phyloP scores from a whole-genome alignment of 768 basidiomycete species.

The Nidularia sp. region DNA sequence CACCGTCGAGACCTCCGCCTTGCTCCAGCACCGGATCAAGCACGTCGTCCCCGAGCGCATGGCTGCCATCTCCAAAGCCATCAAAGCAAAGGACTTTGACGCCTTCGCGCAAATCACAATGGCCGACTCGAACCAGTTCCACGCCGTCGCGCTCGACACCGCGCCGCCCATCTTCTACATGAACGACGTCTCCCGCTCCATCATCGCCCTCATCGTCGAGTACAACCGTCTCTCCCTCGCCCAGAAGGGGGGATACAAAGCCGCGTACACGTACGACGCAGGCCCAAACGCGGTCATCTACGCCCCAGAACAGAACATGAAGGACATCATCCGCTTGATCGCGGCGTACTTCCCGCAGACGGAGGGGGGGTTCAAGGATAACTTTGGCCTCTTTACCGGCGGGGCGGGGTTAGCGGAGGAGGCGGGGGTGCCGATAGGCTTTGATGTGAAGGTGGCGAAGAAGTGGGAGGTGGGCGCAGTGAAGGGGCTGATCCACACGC shows the following conservation, averaged over 20 bases:
- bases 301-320: conserved; percentile 70
- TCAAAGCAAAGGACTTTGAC: conserved; percentile 77
- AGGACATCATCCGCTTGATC: conserved; percentile 73
- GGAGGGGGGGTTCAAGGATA: conserved; percentile 68
- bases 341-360: conserved; percentile 84
- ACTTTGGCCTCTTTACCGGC: conserved; percentile 56
- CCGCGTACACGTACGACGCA: conserved; percentile 98
- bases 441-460: conserved; percentile 76
- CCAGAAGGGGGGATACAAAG: conserved; percentile 56
- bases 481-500: conserved; percentile 87
- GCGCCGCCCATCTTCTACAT: conserved; percentile 98
- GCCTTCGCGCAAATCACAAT: conserved; percentile 90
- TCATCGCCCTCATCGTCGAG: conserved; percentile 88
- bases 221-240: conserved; percentile 79
- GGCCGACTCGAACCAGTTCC: conserved; percentile 98
- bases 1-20: conserved; percentile 86
- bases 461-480: conserved; percentile 74
- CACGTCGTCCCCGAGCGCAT: conserved; percentile 87
- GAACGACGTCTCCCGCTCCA: conserved; percentile 94
- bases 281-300: conserved; percentile 99
- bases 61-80: conserved; percentile 77
- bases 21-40: conserved; percentile 86
- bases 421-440: conserved; percentile 61
- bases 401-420: conserved; percentile 16
- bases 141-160: conserved; percentile 95